phyloP scores from a whole-genome alignment of 768 basidiomycete species.

The Tulasnella sp. region DNA sequence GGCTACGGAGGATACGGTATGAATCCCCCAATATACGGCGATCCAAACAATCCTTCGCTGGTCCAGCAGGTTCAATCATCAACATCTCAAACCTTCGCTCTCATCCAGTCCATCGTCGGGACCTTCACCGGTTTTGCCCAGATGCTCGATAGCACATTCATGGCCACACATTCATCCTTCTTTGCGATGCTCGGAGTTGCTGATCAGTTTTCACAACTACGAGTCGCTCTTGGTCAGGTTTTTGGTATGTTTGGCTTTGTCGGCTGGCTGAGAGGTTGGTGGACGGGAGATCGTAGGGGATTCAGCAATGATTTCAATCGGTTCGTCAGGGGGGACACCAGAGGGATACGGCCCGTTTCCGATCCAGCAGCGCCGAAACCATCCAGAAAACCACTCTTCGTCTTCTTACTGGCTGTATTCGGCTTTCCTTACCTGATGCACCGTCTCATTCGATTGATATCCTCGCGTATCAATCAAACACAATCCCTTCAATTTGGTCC shows the following conservation, averaged over 20 bases:
- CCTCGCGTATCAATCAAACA: slow-evolving; percentile 41
- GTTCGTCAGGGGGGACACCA: slow-evolving; percentile 53
- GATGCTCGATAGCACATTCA: slow-evolving; percentile 94
- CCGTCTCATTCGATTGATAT: slow-evolving; percentile 66
- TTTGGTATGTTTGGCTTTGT: slow-evolving; percentile 83
- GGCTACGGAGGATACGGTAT: slow-evolving; percentile 30
- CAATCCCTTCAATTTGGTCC: slow-evolving; percentile 19
- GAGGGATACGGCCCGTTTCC: slow-evolving; percentile 43
- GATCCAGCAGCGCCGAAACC: slow-evolving; percentile 39
- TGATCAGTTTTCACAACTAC: slow-evolving; percentile 84
- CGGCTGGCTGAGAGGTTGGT: slow-evolving; percentile 63
- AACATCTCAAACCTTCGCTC: slow-evolving; percentile 83
- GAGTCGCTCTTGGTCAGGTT: slow-evolving; percentile 87
- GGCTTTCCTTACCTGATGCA: slow-evolving; percentile 92
- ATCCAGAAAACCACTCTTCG: slow-evolving; percentile 77
- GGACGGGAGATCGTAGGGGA: slow-evolving; percentile 35
- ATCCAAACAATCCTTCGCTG: slow-evolving; percentile 40
- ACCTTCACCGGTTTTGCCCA: slow-evolving; percentile 92
- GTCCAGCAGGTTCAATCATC: slow-evolving; percentile 79
- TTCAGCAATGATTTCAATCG: slow-evolving; percentile 59
- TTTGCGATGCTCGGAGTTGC: slow-evolving; percentile 82
- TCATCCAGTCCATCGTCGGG: slow-evolving; percentile 89
- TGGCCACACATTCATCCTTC: slow-evolving; percentile 92
- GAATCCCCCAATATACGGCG: slow-evolving; percentile 31
- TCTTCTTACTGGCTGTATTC: slow-evolving; percentile 88